Evolutionary conservation across 805 yeast species (phyloP), one percentile per base, ranked within the genome.

Genomic region (Monosporozyma siamensis): DNA sequence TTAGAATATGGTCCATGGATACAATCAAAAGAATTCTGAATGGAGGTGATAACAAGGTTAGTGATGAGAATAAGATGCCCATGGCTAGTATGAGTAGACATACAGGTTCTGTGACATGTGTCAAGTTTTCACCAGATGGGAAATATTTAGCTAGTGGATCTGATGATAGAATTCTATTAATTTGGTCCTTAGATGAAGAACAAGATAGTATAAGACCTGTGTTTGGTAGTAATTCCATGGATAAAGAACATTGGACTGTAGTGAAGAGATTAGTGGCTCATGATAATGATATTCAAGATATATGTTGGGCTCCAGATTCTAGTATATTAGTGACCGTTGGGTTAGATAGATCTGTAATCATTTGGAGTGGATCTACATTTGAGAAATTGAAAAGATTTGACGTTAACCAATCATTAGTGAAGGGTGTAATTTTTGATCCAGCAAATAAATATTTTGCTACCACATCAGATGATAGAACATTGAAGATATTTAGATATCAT

Each of bases 361-460:
- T 92, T 10, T 92, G 97, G 97, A 85, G 80, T 55, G 97, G 96
- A 3, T 66, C 77, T 2, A 90, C 96, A 0, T 92, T 69, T 95
- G 92, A 64, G 75, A 86, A 54, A 49, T 77, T 90, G 44, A 87
- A 86, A 58, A 68, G 95, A 25, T 84, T 87, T 53, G 97, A 90
- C 55, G 81, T 88, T 18, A 98, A 92, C 61, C 94, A 87, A 58
- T 84, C 95, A 2, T 90, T 85, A 66, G 97, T 92, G 22, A 92
- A 92, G 63, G 97, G 98, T 44, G 85, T 92, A 10, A 90, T 90
- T 1, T 92, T 92, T 63, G 99, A 92, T 59, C 99, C 99, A 0
- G 98, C 98, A 3, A 88, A 88, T 61, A 92, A 92, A 65, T 92
- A 87, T 61, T 92, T 92, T 67, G 97, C 95, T 6, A 90, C 99